Base-by-base conservation (phyloP, 768 basidiomycete species). In the Pleurotus djamor region DNA sequence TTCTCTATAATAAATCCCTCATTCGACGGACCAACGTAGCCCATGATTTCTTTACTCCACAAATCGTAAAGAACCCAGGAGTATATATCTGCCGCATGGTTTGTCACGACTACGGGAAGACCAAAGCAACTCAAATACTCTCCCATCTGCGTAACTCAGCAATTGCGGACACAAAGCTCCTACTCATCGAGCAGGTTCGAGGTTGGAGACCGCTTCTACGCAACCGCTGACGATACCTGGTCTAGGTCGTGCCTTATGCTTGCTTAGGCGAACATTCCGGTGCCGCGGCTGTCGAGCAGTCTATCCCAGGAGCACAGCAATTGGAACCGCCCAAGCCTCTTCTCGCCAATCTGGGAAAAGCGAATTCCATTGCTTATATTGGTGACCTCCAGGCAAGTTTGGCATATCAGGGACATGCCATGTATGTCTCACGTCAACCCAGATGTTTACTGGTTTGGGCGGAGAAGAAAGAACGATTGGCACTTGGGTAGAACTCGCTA, bases 41-140 rank as follows among this genome's bases (percentile, higher is more conserved):
- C 0, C 71, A 74, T 49, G 63, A 72, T 59, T 75, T 75, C 64
- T 72, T 75, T 61, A 60, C 43, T 4, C 65, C 73, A 21, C 68
- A 73, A 38, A 66, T 68, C 7, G 59, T 69, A 35, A 65, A 65
- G 55, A 60, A 59, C 17, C 69, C 71, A 34, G 60, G 64, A 7
- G 54, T 71, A 5, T 73, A 69, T 60, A 66, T 69, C 60, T 45
- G 68, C 16, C 67, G 73, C 21, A 58, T 64, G 6, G 66, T 74
- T 57, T 59, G 74, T 41, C 76, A 77, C 55, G 72, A 77, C 59
- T 73, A 67, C 66, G 52, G 67, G 8, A 65, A 68, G 44, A 33
- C 35, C 21, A 63, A 66, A 32, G 59, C 61, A 5, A 66, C 64
- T 16, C 60, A 61, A 41, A 74, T 74, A 36, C 61, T 75, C 21